Evolutionary conservation across 2,329 filamentous ascomycete genomes (phyloP).

Genomic region (Monilinia laxa): DNA sequence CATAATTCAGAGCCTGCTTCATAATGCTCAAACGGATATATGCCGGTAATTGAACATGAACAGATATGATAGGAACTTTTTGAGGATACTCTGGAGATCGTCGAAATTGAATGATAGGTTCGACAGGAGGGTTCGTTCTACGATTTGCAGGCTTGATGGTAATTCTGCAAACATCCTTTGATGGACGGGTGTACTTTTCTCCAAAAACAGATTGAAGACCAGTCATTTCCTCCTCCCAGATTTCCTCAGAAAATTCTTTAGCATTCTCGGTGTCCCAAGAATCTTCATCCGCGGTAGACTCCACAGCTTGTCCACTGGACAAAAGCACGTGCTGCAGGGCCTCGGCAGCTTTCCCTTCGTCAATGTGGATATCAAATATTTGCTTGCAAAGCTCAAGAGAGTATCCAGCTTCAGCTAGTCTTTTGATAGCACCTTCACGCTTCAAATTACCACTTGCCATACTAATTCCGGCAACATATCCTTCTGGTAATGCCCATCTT

Average conservation of each 20-base stretch:
- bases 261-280: constrained; percentile 43
- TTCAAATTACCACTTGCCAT: constrained; percentile 80
- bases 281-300: constrained; percentile 43
- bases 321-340: constrained; percentile 71
- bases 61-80: constrained; percentile 64
- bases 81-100: constrained; percentile 73
- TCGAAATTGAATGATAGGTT: constrained; percentile 64
- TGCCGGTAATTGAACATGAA: constrained; percentile 73
- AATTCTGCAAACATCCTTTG: constrained; percentile 67
- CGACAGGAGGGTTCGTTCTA: constrained; percentile 50
- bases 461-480: constrained; percentile 85
- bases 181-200: constrained; percentile 63
- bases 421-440: constrained; percentile 77
- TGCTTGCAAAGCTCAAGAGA: constrained; percentile 79
- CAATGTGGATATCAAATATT: constrained; percentile 65
- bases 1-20: constrained; percentile 70
- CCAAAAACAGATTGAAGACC: constrained; percentile 86
- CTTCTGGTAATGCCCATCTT: constrained; percentile 85
- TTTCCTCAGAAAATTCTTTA: constrained; percentile 55
- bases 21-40: constrained; percentile 91
- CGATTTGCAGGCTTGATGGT: constrained; percentile 58
- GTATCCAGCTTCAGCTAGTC: constrained; percentile 81
- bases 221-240: constrained; percentile 83
- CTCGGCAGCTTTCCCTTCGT: constrained; percentile 77
- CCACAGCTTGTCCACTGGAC: constrained; percentile 45